A percentile compares a stretch with the other conserved stretches of the same genome.
Evolutionary conservation across 106 monocot species (phyloP).

Genomic region (Dendrobium catenatum): DNA sequence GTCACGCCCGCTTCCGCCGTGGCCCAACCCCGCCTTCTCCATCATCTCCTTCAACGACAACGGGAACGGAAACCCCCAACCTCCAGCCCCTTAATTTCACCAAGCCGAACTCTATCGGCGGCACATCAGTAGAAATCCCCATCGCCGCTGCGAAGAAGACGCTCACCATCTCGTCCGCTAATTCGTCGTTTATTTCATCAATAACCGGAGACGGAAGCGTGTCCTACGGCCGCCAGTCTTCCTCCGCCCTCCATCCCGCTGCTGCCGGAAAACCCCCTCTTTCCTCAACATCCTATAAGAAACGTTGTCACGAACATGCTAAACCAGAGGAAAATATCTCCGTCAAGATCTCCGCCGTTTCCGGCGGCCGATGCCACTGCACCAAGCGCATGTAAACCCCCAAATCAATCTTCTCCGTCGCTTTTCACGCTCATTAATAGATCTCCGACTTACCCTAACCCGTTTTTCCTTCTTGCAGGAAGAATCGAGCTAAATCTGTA

Average conservation of each 20-base stretch:
- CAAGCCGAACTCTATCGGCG: too few species aligned
- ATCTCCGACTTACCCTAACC: neutral
- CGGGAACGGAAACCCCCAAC: neutral
- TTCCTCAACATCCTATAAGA: conserved; percentile 20
- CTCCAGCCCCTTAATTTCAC: neutral
- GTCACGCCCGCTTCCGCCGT: conserved; percentile 91
- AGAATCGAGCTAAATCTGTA: conserved; percentile 40
- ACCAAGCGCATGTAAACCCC: conserved; percentile 52
- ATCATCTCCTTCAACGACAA: neutral
- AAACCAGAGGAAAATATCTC: too few species aligned
- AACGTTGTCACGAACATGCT: conserved; percentile 32
- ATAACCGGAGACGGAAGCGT: conserved; percentile 81
- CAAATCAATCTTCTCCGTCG: neutral
- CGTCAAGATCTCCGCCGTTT: conserved; percentile 20
- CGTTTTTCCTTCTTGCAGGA: conserved; percentile 18
- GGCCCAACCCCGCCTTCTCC: conserved; percentile 17
- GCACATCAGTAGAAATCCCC: neutral
- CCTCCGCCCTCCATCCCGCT: conserved; percentile 11
- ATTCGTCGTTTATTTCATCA: conserved; percentile 73
- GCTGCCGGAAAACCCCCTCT: neutral
- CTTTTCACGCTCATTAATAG: neutral
- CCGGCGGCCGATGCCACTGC: conserved; percentile 81
- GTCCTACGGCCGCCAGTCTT: conserved; percentile 53
- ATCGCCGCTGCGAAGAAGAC: neutral
- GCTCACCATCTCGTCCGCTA: conserved; percentile 43